Conservation (phyloP, 2,329 filamentous ascomycete genomes). For the Calonectria crousiana region DNA sequence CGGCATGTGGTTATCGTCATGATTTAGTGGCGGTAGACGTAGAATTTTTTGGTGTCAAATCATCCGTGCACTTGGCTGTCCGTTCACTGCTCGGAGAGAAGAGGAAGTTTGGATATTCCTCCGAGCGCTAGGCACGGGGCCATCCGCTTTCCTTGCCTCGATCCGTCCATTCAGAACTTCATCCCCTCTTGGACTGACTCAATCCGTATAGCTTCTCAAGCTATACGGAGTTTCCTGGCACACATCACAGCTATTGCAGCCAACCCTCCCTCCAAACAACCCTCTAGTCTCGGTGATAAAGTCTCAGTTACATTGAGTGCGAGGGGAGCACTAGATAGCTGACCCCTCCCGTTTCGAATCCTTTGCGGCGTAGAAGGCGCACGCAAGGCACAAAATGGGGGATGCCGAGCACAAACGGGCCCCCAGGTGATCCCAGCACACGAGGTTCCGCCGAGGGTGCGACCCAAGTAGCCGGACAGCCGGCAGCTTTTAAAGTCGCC, state of each 20-base stretch:
- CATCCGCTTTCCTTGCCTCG: background rate
- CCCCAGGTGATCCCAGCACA: constrained; percentile 9
- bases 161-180: background rate
- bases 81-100: background rate
- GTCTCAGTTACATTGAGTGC: background rate
- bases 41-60: background rate
- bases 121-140: constrained; percentile 9
- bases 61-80: background rate
- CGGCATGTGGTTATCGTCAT: background rate
- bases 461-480: constrained; percentile 8
- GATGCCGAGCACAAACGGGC: background rate
- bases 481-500: constrained; percentile 4
- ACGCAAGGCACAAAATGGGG: constrained; percentile 1
- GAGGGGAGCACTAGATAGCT: constrained; percentile 5
- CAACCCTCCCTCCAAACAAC: background rate
- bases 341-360: constrained; percentile 5
- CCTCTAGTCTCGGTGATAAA: background rate
- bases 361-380: constrained; percentile 3
- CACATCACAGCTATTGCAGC: background rate
- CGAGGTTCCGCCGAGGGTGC: constrained; percentile 5
- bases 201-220: background rate
- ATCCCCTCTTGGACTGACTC: constrained; percentile 2
- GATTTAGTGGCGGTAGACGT: background rate
- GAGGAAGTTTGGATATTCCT: constrained; percentile 1
- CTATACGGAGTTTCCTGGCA: background rate